Conservation (phyloP, 2,329 filamentous ascomycete genomes). For the Penicillium sp. region DNA sequence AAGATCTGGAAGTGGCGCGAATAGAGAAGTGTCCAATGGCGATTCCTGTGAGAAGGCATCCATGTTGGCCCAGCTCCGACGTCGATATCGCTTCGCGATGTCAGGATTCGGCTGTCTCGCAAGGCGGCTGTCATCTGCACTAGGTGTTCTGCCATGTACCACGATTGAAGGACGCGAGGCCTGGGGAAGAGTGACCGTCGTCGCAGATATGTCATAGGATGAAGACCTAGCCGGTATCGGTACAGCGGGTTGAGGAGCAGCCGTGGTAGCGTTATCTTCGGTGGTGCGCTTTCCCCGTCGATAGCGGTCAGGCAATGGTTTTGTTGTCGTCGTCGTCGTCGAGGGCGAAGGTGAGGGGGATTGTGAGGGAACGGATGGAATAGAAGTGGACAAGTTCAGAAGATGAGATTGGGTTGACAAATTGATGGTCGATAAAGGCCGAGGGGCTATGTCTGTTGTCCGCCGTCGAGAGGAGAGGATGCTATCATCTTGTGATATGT, state of each 20-base stretch:
- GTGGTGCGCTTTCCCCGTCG: constrained; percentile 58
- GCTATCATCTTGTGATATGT: constrained; percentile 49
- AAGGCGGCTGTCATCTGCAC: constrained; percentile 64
- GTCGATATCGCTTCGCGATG: constrained; percentile 69
- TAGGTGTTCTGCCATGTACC: constrained; percentile 56
- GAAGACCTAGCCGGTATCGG: constrained; percentile 12
- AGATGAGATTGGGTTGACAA: constrained; percentile 51
- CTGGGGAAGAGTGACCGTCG: constrained; percentile 32
- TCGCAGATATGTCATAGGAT: constrained; percentile 39
- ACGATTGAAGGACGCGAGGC: constrained; percentile 31
- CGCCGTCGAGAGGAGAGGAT: constrained; percentile 38
- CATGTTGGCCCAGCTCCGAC: constrained; percentile 75
- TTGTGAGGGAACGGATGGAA: not conserved
- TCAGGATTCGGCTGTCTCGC: constrained; percentile 54
- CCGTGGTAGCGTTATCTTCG: constrained; percentile 39
- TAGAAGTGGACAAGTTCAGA: constrained; percentile 36
- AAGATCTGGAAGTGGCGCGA: constrained; percentile 32
- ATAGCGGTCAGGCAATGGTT: constrained; percentile 78
- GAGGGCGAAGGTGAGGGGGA: not conserved
- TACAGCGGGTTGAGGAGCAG: constrained; percentile 16
- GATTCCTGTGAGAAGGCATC: constrained; percentile 39
- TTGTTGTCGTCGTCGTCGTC: constrained; percentile 49
- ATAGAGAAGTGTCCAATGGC: constrained; percentile 29
- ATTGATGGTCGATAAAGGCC: constrained; percentile 47
- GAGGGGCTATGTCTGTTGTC: constrained; percentile 32